Conservation (phyloP, 2,329 filamentous ascomycete species). For the Ophiostoma quercus region DNA sequence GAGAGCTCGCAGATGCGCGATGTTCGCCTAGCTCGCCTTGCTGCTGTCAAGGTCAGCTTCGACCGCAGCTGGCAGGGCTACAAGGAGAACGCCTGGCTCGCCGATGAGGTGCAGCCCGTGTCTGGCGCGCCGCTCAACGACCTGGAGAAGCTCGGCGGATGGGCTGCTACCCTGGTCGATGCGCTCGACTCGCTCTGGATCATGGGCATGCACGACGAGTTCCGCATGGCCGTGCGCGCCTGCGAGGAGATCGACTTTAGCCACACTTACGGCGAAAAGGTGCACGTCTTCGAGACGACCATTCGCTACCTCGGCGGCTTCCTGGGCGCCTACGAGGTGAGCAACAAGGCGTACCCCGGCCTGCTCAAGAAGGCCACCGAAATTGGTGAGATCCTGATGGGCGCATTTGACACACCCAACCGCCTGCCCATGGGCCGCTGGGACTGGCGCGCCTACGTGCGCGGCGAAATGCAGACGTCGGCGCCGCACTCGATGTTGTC, state of each 20-base stretch:
- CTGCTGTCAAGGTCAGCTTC: conserved; percentile 48
- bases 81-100: conserved; percentile 57
- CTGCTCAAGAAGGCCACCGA: conserved; percentile 58
- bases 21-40: conserved; percentile 38
- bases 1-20: conserved; percentile 37
- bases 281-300: conserved; percentile 66
- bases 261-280: conserved; percentile 43
- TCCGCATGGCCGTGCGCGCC: conserved; percentile 56
- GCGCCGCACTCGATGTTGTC: conserved; percentile 38
- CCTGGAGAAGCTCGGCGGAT: conserved; percentile 50
- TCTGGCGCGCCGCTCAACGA: conserved; percentile 48
- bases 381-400: conserved; percentile 59
- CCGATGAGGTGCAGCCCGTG: conserved; percentile 58
- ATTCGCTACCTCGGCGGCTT: conserved; percentile 67
- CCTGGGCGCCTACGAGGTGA: conserved; percentile 64
- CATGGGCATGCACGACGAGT: conserved; percentile 61
- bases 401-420: conserved; percentile 63
- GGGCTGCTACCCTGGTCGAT: conserved; percentile 64
- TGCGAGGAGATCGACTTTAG: conserved; percentile 58
- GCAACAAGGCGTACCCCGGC: conserved; percentile 46
- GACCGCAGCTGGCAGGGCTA: conserved; percentile 56
- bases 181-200: conserved; percentile 68
- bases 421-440: conserved; percentile 59
- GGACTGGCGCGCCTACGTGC: conserved; percentile 48
- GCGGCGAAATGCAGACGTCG: conserved; percentile 40